A percentile compares a stretch with the other conserved stretches of the same genome.
phyloP scores from a whole-genome alignment of 495 filamentous ascomycete genomes.

The Cercophora newfieldiana region DNA sequence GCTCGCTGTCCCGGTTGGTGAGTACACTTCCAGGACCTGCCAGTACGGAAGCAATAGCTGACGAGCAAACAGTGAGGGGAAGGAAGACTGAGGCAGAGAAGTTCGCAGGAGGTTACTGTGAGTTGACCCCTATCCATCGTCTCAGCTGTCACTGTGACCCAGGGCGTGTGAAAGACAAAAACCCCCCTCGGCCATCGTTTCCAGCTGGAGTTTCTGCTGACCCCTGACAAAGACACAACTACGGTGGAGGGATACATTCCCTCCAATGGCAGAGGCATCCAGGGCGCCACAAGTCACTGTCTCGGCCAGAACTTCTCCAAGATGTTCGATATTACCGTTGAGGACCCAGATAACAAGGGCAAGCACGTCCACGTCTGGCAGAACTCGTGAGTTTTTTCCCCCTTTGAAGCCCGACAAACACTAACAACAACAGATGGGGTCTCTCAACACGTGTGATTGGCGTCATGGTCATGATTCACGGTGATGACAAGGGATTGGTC shows the following conservation, averaged over 20 bases:
- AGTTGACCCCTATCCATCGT: background rate
- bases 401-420: background rate
- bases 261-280: constrained; percentile 90
- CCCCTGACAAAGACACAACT: constrained; percentile 64
- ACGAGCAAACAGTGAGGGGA: background rate
- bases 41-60: background rate
- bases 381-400: constrained; percentile 63
- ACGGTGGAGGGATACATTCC: constrained; percentile 96
- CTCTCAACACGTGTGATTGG: constrained; percentile 92
- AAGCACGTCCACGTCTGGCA: constrained; percentile 86
- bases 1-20: constrained; percentile 81
- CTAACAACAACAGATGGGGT: constrained; percentile 55
- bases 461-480: constrained; percentile 97
- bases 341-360: constrained; percentile 65
- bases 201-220: background rate
- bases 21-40: background rate
- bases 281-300: constrained; percentile 91
- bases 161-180: too few relatives aligned
- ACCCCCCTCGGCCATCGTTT: background rate
- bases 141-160: too few relatives aligned
- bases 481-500: constrained; percentile 91
- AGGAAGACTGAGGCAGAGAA: constrained; percentile 92
- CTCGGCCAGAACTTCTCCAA: constrained; percentile 96
- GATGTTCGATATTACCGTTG: constrained; percentile 97
- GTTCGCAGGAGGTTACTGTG: constrained; percentile 85